Evolutionary conservation across 2,329 filamentous ascomycete species (phyloP), one percentile per base, ranked within the genome.

Genomic region (Scleromitrula shiraiana): DNA sequence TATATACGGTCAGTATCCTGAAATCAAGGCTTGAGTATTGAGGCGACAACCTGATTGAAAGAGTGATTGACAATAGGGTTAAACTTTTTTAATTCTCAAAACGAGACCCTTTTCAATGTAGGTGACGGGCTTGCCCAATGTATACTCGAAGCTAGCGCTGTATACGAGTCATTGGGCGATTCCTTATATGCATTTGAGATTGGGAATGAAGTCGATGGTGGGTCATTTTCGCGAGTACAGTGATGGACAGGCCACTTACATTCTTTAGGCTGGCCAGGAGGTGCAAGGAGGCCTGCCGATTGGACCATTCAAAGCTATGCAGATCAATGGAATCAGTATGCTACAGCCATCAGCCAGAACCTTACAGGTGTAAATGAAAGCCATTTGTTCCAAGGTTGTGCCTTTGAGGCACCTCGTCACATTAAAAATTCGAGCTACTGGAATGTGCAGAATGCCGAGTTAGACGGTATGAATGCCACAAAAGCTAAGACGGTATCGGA

Each of bases 181-280:
- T n/a, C n/a, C n/a, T n/a, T n/a, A n/a, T n/a, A n/a, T 29, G 44
- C 30, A 12, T 51, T 46, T 39, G 49, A 51, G 26, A 51, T 51
- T 24, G 49, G 49, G 19, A 51, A 51, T 39, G 49, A 51, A 19
- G 49, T 51, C 23, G 43, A 51, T 40, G 44, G 46, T 48, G 12
- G 36, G 37, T 37, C 15, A n/a, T 27, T 27, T 32, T n/a, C 27
- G 2, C 29, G 5, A 10, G 12, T 32, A n/a, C n/a, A n/a, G n/a
- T n/a, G n/a, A n/a, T n/a, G n/a, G n/a, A n/a, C n/a, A n/a, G n/a
- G n/a, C n/a, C n/a, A n/a, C n/a, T n/a, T n/a, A n/a, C n/a, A n/a
- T n/a, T n/a, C n/a, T n/a, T n/a, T n/a, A 33, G 30, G 30, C 30
- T 33, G 14, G 30, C 30, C 30, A 14, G 30, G 30, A 14, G 5